Evolutionary conservation across 306 rosid species (phyloP).

Genomic region (Leucaena leucocephala): DNA sequence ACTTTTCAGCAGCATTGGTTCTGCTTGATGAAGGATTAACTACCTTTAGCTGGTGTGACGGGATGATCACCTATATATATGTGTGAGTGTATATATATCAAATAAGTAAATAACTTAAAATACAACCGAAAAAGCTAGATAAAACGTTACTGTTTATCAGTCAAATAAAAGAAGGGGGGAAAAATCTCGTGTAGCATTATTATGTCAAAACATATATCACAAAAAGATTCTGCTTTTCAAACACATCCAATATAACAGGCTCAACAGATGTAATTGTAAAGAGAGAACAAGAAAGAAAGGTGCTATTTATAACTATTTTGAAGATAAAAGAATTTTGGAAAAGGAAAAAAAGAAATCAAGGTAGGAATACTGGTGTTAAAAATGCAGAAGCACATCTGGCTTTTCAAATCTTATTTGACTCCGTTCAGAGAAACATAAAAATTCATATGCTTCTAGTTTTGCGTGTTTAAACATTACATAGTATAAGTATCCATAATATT

Average conservation of each 20-base stretch:
- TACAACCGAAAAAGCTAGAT: neutral
- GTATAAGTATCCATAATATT: neutral
- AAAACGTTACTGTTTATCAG: slow-evolving; percentile 17
- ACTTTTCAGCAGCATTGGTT: slow-evolving; percentile 73
- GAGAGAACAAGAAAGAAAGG: neutral
- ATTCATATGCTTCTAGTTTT: neutral
- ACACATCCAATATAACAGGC: neutral
- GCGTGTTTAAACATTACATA: neutral
- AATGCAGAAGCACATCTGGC: neutral
- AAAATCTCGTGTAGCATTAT: neutral
- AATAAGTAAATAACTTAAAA: slow-evolving; percentile 24
- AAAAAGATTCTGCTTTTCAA: neutral
- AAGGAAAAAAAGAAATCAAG: neutral
- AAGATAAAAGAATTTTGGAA: neutral
- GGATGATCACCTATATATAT: slow-evolving; percentile 68
- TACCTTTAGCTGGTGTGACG: slow-evolving; percentile 81
- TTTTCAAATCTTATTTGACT: neutral
- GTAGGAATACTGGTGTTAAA: neutral
- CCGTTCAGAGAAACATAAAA: neutral
- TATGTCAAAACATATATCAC: neutral
- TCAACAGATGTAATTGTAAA: neutral
- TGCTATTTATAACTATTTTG: neutral
- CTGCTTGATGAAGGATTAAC: slow-evolving; percentile 81
- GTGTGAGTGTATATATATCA: neutral
- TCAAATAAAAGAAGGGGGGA: slow-evolving; percentile 14